A percentile compares a stretch with the other conserved stretches of the same genome.
phyloP scores from a whole-genome alignment of 179 eudicot species.

The Beta corolliflora region DNA sequence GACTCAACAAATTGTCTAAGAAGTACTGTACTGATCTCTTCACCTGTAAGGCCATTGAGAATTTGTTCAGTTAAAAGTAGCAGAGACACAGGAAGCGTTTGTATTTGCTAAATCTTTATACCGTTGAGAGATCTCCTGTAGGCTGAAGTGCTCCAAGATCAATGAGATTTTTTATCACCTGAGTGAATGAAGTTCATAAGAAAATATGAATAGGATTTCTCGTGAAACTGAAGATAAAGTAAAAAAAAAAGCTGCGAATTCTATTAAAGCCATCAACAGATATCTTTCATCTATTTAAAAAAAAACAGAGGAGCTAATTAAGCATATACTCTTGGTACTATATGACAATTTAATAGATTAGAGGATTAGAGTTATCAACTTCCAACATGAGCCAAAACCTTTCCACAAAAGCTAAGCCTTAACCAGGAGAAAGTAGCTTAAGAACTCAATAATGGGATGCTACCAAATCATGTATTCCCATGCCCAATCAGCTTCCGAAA shows the following conservation, averaged over 20 bases:
- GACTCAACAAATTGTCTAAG: constrained; percentile 85
- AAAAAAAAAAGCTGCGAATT: background rate
- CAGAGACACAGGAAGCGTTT: background rate
- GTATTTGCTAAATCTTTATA: constrained; percentile 36
- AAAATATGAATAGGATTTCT: background rate
- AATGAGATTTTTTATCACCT: constrained; percentile 85
- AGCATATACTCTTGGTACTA: background rate
- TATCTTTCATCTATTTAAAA: background rate
- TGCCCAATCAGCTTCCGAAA: background rate
- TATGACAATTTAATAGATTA: background rate
- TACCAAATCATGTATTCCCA: background rate
- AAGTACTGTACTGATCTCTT: constrained; percentile 92
- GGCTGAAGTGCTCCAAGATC: constrained; percentile 99
- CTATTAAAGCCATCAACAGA: background rate
- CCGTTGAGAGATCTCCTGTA: constrained; percentile 93
- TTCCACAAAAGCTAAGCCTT: background rate
- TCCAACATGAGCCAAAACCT: background rate
- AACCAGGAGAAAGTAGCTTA: background rate
- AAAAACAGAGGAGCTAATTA: background rate
- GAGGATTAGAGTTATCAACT: background rate
- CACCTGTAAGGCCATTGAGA: constrained; percentile 49
- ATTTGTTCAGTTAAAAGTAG: background rate
- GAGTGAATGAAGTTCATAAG: constrained; percentile 30
- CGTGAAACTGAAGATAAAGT: background rate
- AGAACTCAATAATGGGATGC: background rate